These are phyloP conservation scores for Actinomortierella ambigua DNA, from an alignment of 371 early-diverging fungal species.

Conservation along the genomic window DNA sequence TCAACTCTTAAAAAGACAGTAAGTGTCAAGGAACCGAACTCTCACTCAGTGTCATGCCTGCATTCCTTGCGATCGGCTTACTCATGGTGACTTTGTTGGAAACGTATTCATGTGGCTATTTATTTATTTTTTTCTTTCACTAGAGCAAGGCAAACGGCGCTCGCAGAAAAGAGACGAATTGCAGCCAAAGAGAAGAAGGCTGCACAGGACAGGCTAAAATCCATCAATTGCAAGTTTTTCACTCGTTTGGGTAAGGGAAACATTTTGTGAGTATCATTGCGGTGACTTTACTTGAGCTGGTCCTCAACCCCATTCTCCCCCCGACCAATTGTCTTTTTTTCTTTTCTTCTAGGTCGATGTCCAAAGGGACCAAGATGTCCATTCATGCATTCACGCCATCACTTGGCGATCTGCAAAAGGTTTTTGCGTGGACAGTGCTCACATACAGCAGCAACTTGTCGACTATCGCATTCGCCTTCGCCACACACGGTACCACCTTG, in stretches of 20 bases:
- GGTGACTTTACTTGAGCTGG: no score
- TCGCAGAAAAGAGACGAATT: slow-evolving; percentile 14
- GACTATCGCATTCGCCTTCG: slow-evolving; percentile 55
- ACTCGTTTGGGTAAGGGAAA: slow-evolving; percentile 51
- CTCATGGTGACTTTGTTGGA: no score
- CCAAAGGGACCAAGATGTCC: slow-evolving; percentile 40
- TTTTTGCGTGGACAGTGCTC: slow-evolving; percentile 54
- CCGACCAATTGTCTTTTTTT: background rate
- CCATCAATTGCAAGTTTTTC: slow-evolving; percentile 46
- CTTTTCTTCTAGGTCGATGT: slow-evolving; percentile 46
- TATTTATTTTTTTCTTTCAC: no score
- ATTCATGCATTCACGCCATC: slow-evolving; percentile 54
- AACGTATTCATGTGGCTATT: no score
- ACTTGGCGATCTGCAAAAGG: slow-evolving; percentile 59
- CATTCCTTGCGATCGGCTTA: slow-evolving; percentile 7
- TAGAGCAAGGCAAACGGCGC: background rate
- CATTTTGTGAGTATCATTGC: background rate
- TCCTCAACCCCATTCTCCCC: no score
- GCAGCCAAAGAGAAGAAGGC: slow-evolving; percentile 48
- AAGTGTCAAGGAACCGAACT: background rate
- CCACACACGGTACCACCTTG: slow-evolving; percentile 60
- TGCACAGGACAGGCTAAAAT: slow-evolving; percentile 48
- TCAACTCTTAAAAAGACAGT: slow-evolving; percentile 27
- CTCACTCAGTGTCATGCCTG: background rate
- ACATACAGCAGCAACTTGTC: slow-evolving; percentile 46